These are phyloP conservation scores for Leptographium flavum DNA, from an alignment of 2,329 filamentous ascomycete genomes.

Conservation along the genomic window DNA sequence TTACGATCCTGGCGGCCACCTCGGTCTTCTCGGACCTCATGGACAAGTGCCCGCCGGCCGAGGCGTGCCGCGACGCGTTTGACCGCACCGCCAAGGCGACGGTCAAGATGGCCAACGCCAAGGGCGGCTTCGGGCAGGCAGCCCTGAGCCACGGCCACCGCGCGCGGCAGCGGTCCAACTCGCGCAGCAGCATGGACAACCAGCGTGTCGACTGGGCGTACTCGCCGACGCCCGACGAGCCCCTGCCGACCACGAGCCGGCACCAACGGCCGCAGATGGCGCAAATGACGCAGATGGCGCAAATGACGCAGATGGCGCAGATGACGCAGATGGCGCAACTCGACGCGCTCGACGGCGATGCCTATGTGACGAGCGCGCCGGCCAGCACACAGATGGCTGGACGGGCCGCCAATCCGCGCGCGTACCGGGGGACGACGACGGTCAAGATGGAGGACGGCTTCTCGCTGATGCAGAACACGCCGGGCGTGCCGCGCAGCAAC, in stretches of 20 bases:
- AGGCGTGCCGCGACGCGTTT: slow-evolving; percentile 89
- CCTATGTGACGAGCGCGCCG: slow-evolving; percentile 5
- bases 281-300: slow-evolving; percentile 8
- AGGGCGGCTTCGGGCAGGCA: slow-evolving; percentile 57
- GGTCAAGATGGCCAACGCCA: slow-evolving; percentile 84
- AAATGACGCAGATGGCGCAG: no score
- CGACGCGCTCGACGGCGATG: neutral
- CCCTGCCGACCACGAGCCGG: slow-evolving; percentile 10
- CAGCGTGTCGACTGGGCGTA: slow-evolving; percentile 10
- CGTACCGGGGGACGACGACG: slow-evolving; percentile 9
- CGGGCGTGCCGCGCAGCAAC: slow-evolving; percentile 23
- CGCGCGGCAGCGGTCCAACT: slow-evolving; percentile 15
- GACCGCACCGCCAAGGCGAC: slow-evolving; percentile 91
- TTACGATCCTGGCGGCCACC: slow-evolving; percentile 83
- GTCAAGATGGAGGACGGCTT: slow-evolving; percentile 26
- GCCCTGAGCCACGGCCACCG: neutral
- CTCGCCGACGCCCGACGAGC: slow-evolving; percentile 1
- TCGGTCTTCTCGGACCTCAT: slow-evolving; percentile 86
- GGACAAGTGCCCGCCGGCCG: slow-evolving; percentile 86
- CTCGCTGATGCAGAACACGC: slow-evolving; percentile 24
- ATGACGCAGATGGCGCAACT: slow-evolving; percentile 9
- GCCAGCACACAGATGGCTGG: slow-evolving; percentile 2
- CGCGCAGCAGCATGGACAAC: slow-evolving; percentile 14
- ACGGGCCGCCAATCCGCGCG: slow-evolving; percentile 1
- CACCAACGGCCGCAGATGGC: slow-evolving; percentile 3